phyloP scores from a whole-genome alignment of 208 protist genomes.

The Endotrypanum monterogeii region DNA sequence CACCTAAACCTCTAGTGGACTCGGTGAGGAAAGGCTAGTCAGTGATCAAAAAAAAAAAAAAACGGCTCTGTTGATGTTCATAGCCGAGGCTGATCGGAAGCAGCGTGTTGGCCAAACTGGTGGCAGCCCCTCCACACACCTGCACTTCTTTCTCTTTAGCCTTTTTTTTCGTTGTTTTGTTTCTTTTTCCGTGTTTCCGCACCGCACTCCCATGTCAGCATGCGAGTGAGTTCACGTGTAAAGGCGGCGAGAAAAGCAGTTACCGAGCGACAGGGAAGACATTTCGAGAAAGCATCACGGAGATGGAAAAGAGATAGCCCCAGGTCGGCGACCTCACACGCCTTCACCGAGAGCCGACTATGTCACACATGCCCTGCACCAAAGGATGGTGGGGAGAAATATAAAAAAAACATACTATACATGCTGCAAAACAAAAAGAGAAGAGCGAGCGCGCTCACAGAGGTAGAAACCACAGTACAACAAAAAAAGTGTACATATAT shows the following conservation, averaged over 20 bases:
- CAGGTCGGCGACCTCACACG: background rate
- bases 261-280: background rate
- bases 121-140: background rate
- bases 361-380: background rate
- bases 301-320: constrained; percentile 1
- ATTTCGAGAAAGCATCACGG: background rate
- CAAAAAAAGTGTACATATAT: background rate
- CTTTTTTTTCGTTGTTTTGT: background rate
- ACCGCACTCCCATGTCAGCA: too few species aligned
- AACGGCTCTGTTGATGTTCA: background rate
- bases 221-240: background rate
- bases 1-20: background rate
- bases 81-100: background rate
- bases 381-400: background rate
- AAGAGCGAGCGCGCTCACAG: background rate
- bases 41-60: background rate
- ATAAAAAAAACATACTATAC: constrained; percentile 5
- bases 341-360: constrained; percentile 1
- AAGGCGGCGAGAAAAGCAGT: background rate
- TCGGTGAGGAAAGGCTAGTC: background rate
- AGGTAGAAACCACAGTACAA: too few species aligned
- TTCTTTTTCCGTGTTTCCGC: background rate
- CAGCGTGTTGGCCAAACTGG: background rate
- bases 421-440: constrained; percentile 4
- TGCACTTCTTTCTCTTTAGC: background rate